phyloP scores from a whole-genome alignment of 371 early-diverging fungal genomes.

The Zopfochytrium polystomum region DNA sequence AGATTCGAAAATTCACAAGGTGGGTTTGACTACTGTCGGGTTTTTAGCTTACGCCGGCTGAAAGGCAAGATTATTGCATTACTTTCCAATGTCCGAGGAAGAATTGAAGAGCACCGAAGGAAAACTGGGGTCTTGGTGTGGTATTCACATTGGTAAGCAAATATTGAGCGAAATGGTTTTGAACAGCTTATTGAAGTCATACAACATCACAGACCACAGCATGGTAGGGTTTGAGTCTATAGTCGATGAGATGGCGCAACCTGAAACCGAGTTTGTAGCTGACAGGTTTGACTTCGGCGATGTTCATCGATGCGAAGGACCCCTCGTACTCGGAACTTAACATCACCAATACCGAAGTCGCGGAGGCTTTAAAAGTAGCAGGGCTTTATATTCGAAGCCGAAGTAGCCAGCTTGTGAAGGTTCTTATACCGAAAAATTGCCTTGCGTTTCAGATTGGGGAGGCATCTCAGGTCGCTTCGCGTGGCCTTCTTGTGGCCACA shows the following conservation, averaged over 20 bases:
- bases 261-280: conserved; percentile 13
- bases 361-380: conserved; percentile 26
- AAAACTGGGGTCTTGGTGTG: conserved; percentile 57
- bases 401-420: conserved; percentile 39
- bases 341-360: conserved; percentile 14
- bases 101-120: conserved; percentile 7
- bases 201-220: conserved; percentile 28
- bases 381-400: conserved; percentile 59
- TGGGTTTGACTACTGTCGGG: not conserved
- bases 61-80: conserved; percentile 63
- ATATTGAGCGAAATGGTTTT: too few relatives aligned
- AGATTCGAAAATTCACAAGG: conserved; percentile 28
- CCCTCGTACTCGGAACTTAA: conserved; percentile 14
- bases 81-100: conserved; percentile 47
- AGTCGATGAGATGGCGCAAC: not conserved
- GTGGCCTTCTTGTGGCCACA: conserved; percentile 55
- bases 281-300: conserved; percentile 53
- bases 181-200: too few relatives aligned
- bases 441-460: conserved; percentile 68
- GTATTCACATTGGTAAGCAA: conserved; percentile 60
- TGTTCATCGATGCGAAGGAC: conserved; percentile 49
- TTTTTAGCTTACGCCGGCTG: not conserved
- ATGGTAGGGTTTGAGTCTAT: conserved; percentile 13
- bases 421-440: conserved; percentile 56
- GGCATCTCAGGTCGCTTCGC: conserved; percentile 51